Base-by-base conservation (phyloP, 2,329 filamentous ascomycete genomes). In the Ophiostoma quercus region DNA sequence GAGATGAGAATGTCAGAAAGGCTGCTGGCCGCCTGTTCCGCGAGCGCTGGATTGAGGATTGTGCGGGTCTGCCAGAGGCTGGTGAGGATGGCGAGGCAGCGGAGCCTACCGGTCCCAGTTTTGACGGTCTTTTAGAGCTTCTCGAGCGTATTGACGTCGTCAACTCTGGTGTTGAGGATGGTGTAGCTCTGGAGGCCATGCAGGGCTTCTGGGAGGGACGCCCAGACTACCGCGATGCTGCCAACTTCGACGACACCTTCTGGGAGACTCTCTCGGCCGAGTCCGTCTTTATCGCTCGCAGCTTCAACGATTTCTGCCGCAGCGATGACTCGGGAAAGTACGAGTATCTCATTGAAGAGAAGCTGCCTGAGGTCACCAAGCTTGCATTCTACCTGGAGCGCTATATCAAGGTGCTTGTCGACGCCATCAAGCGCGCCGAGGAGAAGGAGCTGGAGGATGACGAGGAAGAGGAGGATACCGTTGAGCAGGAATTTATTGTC, bases 21-120 rank as follows among this genome's bases (percentile, higher is more conserved):
- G 94, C 94, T 9, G 92, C 95, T 3, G 92, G 91, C 8, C 90
- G 92, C 65, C 83, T 98, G 7, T 99, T 99, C 81, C 88, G 91
- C 72, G 94, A 97, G 76, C 88, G 92, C n/a, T 99, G 95, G 95
- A 94, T 99, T 72, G 94, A 98, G 77, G 92, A 98, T 76, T 97
- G 94, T 75, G 93, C 91, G 6, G 90, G 90, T 1, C 83, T 86
- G 1, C 82, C 84, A 8, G 85, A 88, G 51, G 85, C 87, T 4
- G 68, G 32, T 22, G 86, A 87, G 54, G 81, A 85, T 11, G 85
- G 85, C 39, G 84, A 84, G 66, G 83, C 84, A 5, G 80, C 80
- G 19, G 84, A 87, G 71, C 80, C 86, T 6, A 84, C 86, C 0
- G 84, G 85, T 0, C 90, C 91, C 0, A 94, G 85, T 71, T 85